These are phyloP conservation scores for Eleusine indica DNA, from an alignment of 176 grass and related monocot genomes.

Conservation along the genomic window DNA sequence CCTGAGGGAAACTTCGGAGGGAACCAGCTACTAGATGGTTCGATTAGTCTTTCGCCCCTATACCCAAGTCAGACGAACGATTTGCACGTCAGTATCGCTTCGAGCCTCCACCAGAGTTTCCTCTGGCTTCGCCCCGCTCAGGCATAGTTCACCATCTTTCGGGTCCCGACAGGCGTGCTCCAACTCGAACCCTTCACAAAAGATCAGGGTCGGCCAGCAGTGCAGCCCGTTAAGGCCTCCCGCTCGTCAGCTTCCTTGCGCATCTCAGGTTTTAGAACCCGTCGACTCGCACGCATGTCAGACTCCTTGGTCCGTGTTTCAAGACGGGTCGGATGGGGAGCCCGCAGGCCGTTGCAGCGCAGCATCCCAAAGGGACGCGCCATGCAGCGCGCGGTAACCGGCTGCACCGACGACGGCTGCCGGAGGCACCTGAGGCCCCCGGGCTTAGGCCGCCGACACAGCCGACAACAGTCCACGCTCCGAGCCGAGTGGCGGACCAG, in stretches of 20 bases:
- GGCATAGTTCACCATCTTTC: slow-evolving; percentile 87
- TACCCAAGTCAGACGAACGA: slow-evolving; percentile 78
- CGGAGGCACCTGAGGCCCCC: too few relatives aligned
- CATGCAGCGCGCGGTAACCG: too few relatives aligned
- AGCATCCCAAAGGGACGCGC: neutral
- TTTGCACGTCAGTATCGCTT: slow-evolving; percentile 79
- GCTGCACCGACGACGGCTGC: too few relatives aligned
- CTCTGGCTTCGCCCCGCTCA: slow-evolving; percentile 71
- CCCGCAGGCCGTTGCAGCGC: neutral
- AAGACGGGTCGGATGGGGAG: slow-evolving; percentile 74
- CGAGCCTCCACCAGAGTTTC: slow-evolving; percentile 85
- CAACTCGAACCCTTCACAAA: slow-evolving; percentile 83
- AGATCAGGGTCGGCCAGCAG: slow-evolving; percentile 63
- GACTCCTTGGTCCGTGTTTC: slow-evolving; percentile 85
- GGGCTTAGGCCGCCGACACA: too few relatives aligned
- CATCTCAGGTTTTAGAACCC: slow-evolving; percentile 38
- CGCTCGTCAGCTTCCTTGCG: slow-evolving; percentile 13
- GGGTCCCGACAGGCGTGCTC: slow-evolving; percentile 78
- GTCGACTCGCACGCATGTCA: slow-evolving; percentile 26
- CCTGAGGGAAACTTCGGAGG: slow-evolving; percentile 50
- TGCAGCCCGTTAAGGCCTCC: slow-evolving; percentile 30
- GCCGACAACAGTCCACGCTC: too few relatives aligned
- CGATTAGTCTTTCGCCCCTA: slow-evolving; percentile 72
- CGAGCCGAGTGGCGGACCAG: too few relatives aligned
- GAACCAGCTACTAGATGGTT: slow-evolving; percentile 79